These are phyloP conservation scores for Podospora bellae-mahoneyi DNA, from an alignment of 495 filamentous ascomycete species.

Conservation along the genomic window DNA sequence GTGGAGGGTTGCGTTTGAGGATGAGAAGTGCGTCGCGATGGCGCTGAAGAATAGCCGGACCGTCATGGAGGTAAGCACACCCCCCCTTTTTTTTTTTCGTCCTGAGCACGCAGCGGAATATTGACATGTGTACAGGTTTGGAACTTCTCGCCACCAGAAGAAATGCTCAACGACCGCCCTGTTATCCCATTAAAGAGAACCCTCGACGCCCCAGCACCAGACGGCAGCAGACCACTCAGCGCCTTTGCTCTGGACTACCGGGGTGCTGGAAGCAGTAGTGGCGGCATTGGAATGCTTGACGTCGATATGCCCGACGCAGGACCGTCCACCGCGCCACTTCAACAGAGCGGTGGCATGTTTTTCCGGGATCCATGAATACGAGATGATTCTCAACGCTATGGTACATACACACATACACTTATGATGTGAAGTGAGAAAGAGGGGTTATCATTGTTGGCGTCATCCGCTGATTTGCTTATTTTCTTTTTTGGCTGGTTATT, in stretches of 20 bases:
- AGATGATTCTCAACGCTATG: neutral
- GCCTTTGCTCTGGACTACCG: slow-evolving; percentile 35
- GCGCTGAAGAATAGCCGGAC: slow-evolving; percentile 77
- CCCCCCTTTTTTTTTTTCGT: slow-evolving; percentile 17
- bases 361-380: slow-evolving; percentile 44
- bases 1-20: slow-evolving; percentile 96
- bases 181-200: slow-evolving; percentile 34
- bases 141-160: slow-evolving; percentile 85
- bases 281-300: slow-evolving; percentile 32
- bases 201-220: slow-evolving; percentile 36
- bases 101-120: slow-evolving; percentile 6
- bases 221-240: slow-evolving; percentile 35
- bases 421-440: neutral
- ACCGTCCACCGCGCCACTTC: slow-evolving; percentile 43
- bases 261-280: neutral
- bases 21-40: slow-evolving; percentile 96
- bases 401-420: neutral
- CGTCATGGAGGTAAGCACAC: slow-evolving; percentile 92
- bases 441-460: neutral
- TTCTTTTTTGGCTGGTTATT: neutral
- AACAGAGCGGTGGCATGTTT: slow-evolving; percentile 33
- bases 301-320: slow-evolving; percentile 49
- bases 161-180: slow-evolving; percentile 49
- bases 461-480: neutral
- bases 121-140: slow-evolving; percentile 60